Evolutionary conservation across 495 filamentous ascomycete species (phyloP), one percentile per base, ranked within the genome.

Genomic region (Penicillium waksmanii): DNA sequence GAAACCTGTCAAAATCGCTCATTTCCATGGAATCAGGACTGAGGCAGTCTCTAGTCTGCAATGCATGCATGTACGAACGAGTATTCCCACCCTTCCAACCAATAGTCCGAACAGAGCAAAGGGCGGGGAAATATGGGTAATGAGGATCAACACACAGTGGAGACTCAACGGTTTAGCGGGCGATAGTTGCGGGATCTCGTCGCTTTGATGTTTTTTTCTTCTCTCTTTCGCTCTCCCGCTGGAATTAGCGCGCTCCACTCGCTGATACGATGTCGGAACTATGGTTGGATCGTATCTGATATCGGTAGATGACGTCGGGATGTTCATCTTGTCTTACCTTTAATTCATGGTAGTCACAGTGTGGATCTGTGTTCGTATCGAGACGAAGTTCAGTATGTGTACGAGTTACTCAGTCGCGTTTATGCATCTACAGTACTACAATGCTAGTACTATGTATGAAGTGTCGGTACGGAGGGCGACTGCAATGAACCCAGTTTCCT

Each of bases 121-220:
- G 40, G 42, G 42, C 42, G 42, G 42, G 42, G 42, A 44, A 44
- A 44, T 38, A 38, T 38, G 36, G 42, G 42, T 44, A 44, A 44
- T 44, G 42, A 44, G 42, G 42, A 44, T 44, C 42, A 44, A 18
- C 42, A 44, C 1, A 17, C n/a, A 19, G 42, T 44, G 42, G 42
- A 44, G 42, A 44, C 17, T 17, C 5, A 44, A 44, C 42, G 42
- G 42, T 13, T n/a, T 38, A 38, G 36, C 11, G 25, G 35, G 35
- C 13, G 10, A 38, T 38, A 38, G 36, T 38, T 9, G 36, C 36
- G 36, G 36, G 15, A 13, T 38, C 36, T 12, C 2, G 10, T 12
- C 36, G 36, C 3, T 13, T 38, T 44, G 42, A 44, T 44, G 13
- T 44, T 44, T 44, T n/a, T n/a, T 13, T 36, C 10, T 12, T 13